Evolutionary conservation across 1,139 yeast genomes (phyloP).

Genomic region (Wickerhamomyces sp.): DNA sequence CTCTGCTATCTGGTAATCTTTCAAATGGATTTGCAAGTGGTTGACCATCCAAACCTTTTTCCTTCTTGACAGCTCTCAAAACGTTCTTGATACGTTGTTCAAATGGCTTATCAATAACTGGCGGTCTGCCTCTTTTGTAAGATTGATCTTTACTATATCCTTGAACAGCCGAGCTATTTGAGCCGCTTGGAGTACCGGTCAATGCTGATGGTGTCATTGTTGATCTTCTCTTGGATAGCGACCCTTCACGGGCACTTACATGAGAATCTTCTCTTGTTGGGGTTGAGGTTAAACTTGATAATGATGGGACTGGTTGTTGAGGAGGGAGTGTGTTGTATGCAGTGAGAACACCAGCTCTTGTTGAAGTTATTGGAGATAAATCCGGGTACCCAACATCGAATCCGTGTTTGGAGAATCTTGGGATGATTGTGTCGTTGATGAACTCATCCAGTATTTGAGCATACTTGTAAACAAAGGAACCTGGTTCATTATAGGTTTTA

Average conservation of each 20-base stretch:
- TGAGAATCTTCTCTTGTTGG: slow-evolving; percentile 17
- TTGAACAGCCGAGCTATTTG: background rate
- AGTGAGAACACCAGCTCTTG: slow-evolving; percentile 29
- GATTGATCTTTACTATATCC: slow-evolving; percentile 31
- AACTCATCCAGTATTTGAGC: slow-evolving; percentile 68
- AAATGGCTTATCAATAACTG: slow-evolving; percentile 90
- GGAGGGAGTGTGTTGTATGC: slow-evolving; percentile 10
- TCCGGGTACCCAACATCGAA: slow-evolving; percentile 56
- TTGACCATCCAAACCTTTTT: slow-evolving; percentile 49
- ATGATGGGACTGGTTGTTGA: slow-evolving; percentile 1
- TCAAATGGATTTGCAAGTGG: slow-evolving; percentile 63
- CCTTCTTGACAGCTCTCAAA: slow-evolving; percentile 73
- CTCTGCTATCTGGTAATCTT: slow-evolving; percentile 69
- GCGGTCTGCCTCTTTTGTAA: slow-evolving; percentile 88
- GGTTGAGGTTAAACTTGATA: slow-evolving; percentile 9
- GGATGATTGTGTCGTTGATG: slow-evolving; percentile 50
- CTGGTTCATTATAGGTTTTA: slow-evolving; percentile 69
- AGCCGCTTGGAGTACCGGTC: slow-evolving; percentile 3
- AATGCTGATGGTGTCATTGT: background rate
- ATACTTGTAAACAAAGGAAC: slow-evolving; percentile 61
- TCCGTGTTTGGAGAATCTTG: slow-evolving; percentile 36
- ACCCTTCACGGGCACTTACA: slow-evolving; percentile 6
- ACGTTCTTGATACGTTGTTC: slow-evolving; percentile 89
- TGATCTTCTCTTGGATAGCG: slow-evolving; percentile 3
- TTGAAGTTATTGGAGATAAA: slow-evolving; percentile 52